phyloP scores from a whole-genome alignment of 441 rosid species.

The Capsella rubella region DNA sequence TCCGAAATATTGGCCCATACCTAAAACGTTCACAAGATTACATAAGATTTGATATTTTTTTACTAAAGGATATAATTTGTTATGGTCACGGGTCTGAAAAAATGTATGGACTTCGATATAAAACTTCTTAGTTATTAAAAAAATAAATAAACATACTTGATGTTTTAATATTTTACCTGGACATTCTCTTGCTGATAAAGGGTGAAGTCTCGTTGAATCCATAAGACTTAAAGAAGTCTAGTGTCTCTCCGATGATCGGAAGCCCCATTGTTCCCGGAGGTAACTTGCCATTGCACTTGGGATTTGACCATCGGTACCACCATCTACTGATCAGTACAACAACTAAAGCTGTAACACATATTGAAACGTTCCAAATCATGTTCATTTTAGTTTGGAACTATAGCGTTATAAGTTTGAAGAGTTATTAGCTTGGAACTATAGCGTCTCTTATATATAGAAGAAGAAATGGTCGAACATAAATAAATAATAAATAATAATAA shows the following conservation, averaged over 20 bases:
- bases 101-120: no score
- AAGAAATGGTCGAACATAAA: no score
- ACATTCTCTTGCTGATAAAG: constrained; percentile 46
- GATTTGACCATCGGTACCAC: constrained; percentile 49
- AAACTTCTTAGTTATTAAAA: no score
- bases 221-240: constrained; percentile 44
- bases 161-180: constrained; percentile 32
- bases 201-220: constrained; percentile 45
- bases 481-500: no score
- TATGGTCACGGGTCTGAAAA: no score
- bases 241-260: constrained; percentile 59
- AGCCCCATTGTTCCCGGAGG: constrained; percentile 64
- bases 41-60: no score
- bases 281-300: constrained; percentile 47
- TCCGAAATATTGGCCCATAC: constrained; percentile 52
- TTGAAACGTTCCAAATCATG: not conserved
- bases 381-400: not conserved
- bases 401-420: not conserved
- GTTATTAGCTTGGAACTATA: no score
- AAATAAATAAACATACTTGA: not conserved
- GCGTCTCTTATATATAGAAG: no score
- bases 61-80: no score
- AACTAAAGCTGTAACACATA: constrained; percentile 23
- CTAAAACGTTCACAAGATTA: constrained; percentile 26
- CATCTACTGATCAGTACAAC: constrained; percentile 30